Conservation (phyloP, 2,329 filamentous ascomycete genomes). For the Fusarium tuaranense region DNA sequence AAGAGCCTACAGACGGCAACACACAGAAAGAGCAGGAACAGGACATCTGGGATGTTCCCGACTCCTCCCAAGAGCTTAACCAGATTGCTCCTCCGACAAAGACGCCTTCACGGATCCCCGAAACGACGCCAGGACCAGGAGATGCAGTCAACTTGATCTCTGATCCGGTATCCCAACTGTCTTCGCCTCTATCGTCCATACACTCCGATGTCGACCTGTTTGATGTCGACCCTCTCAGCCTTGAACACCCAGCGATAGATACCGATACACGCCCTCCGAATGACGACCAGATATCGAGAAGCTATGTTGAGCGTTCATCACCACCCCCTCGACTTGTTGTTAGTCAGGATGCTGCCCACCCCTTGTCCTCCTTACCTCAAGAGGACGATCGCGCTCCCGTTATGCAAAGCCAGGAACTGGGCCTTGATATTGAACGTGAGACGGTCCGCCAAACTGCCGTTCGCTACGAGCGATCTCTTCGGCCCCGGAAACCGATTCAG, state of each 20-base stretch:
- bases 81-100: slow-evolving; percentile 4
- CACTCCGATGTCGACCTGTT: slow-evolving; percentile 44
- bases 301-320: slow-evolving; percentile 52
- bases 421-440: slow-evolving; percentile 33
- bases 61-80: slow-evolving; percentile 48
- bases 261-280: slow-evolving; percentile 3
- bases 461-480: slow-evolving; percentile 62
- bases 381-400: background rate
- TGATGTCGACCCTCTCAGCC: slow-evolving; percentile 35
- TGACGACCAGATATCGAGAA: slow-evolving; percentile 46
- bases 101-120: slow-evolving; percentile 8
- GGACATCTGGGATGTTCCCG: slow-evolving; percentile 53
- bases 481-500: slow-evolving; percentile 71
- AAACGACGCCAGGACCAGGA: slow-evolving; percentile 8
- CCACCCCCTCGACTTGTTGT: slow-evolving; percentile 43
- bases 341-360: background rate
- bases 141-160: background rate
- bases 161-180: slow-evolving; percentile 32
- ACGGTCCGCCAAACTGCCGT: slow-evolving; percentile 44
- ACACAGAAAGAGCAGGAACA: slow-evolving; percentile 20
- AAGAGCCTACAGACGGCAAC: background rate
- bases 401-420: slow-evolving; percentile 33
- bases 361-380: background rate
- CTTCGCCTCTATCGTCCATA: slow-evolving; percentile 52
- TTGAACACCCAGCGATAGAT: background rate